These are phyloP conservation scores for Diaporthe australafricana DNA, from an alignment of 2,329 filamentous ascomycete genomes.

Conservation along the genomic window DNA sequence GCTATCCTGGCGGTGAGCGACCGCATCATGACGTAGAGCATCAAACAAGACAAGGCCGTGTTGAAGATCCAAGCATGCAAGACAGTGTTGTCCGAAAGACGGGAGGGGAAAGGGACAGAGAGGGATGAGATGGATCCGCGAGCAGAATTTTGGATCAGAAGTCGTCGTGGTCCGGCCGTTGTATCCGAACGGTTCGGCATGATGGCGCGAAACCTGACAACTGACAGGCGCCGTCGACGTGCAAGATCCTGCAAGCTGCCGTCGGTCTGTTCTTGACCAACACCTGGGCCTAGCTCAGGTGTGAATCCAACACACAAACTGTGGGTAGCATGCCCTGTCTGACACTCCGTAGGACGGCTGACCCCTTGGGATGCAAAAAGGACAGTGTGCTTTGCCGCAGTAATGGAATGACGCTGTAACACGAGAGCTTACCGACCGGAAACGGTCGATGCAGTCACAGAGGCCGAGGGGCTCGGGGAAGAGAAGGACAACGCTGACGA, in stretches of 20 bases:
- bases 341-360: constrained; percentile 23
- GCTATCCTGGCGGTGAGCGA: constrained; percentile 1
- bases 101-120: neutral
- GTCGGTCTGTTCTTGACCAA: constrained; percentile 11
- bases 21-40: neutral
- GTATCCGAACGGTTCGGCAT: constrained; percentile 20
- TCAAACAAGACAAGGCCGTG: neutral
- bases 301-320: neutral
- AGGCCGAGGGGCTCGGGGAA: neutral
- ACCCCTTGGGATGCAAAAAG: neutral
- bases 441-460: neutral
- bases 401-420: neutral
- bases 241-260: constrained; percentile 36
- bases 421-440: neutral
- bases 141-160: neutral
- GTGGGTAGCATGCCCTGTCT: constrained; percentile 22
- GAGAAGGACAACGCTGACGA: neutral
- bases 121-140: neutral
- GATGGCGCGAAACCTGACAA: constrained; percentile 34
- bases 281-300: neutral
- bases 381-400: neutral
- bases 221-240: constrained; percentile 30
- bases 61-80: constrained; percentile 2
- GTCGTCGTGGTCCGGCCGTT: constrained; percentile 4
- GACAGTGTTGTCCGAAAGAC: constrained; percentile 5